Evolutionary conservation across 208 protist genomes (phyloP), one percentile per base, ranked within the genome.

Genomic region (Blechomonas ayalai): DNA sequence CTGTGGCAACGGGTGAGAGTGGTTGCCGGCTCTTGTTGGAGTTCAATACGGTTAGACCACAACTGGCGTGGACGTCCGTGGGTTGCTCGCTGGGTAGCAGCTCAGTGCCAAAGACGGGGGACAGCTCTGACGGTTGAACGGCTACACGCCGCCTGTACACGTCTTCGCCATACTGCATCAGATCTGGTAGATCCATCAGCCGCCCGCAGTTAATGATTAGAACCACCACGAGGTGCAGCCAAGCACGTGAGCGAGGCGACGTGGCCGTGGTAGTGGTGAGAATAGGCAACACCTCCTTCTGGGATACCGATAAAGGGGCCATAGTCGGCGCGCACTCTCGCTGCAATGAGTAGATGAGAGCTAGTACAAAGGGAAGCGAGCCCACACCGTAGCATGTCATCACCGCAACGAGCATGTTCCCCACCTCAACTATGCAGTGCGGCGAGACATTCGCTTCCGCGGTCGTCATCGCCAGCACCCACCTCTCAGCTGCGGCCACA

Each of bases 191-290:
- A 5, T 40, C 45, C 42, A 69, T 70, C 6, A 76, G 33, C 43
- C 51, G 46, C 10, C 74, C 74, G 19, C 44, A 65, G 52, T 64
- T 67, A 9, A 65, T 58, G 22, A 89, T 59, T 8, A 69, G 44
- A 9, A 54, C 68, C 2, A 69, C 43, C 28, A 77, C 57, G 47
- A 82, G 61, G 47, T 89, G 80, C 41, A 82, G 61, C 80, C 74
- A 89, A 29, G 80, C 80, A 7, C 63, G 57, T n/a, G 63, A 67
- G 18, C 72, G 67, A 12, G 52, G 51, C 0, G 63, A 72, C 12
- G 59, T 62, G 2, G 52, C 19, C 4, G 54, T 49, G 36, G 43
- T 43, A 20, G 52, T 60, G n/a, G n/a, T n/a, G 10, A n/a, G 12
- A 10, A 34, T 34, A 19, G 37, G 39, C 1, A 47, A 40, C 13